Conservation (phyloP, 768 basidiomycete genomes). For the Boletus subcaerulescens region DNA sequence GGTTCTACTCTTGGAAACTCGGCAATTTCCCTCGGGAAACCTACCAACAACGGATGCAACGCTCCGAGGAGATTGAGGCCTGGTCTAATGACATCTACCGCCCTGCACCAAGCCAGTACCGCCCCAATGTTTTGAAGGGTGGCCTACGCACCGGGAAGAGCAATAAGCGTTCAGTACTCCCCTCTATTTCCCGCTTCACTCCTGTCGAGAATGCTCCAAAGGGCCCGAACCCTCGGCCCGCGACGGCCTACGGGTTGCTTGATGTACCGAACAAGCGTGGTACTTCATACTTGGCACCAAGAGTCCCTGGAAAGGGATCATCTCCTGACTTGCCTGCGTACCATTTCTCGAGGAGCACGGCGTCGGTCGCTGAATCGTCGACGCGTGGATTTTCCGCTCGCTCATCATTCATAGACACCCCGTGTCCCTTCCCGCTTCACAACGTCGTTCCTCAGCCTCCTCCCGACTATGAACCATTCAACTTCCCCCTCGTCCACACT, state of each 20-base stretch:
- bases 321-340: conserved; percentile 72
- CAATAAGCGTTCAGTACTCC: conserved; percentile 58
- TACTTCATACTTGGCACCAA: conserved; percentile 47
- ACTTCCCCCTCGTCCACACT: conserved; percentile 89
- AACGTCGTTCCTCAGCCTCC: conserved; percentile 93
- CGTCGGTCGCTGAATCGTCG: conserved; percentile 58
- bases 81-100: conserved; percentile 97
- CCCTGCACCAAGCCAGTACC: conserved; percentile 84
- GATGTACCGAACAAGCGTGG: conserved; percentile 63
- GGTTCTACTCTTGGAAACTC: conserved; percentile 97
- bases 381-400: conserved; percentile 32
- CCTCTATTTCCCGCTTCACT: conserved; percentile 73
- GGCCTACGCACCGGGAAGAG: conserved; percentile 51
- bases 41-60: conserved; percentile 86
- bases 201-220: conserved; percentile 62
- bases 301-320: conserved; percentile 47
- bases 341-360: conserved; percentile 76
- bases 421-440: conserved; percentile 90
- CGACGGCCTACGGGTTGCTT: conserved; percentile 64
- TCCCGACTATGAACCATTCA: conserved; percentile 90
- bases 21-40: conserved; percentile 94
- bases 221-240: conserved; percentile 49
- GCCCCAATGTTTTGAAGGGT: conserved; percentile 82
- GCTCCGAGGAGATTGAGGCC: conserved; percentile 87
- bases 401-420: conserved; percentile 59